Conservation (phyloP, 1,284 basidiomycete species). For the Trichosporon sp. region DNA sequence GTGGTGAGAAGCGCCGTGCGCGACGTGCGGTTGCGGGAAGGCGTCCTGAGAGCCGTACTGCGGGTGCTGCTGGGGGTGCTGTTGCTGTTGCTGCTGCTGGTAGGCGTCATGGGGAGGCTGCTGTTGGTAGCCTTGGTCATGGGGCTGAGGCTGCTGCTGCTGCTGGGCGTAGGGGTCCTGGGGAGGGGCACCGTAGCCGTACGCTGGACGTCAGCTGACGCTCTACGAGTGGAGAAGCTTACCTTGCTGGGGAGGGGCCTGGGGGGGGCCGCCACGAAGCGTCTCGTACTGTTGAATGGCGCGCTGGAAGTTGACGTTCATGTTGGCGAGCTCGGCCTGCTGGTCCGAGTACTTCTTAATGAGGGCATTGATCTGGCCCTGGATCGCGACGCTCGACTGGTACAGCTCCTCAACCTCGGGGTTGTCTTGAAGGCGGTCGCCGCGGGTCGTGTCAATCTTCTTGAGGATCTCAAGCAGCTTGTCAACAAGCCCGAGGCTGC, state of each 20-base stretch:
- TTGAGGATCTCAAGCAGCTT: constrained; percentile 78
- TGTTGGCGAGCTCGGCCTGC: constrained; percentile 63
- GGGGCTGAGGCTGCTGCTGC: constrained; percentile 32
- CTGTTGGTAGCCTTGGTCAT: constrained; percentile 25
- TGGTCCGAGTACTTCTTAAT: constrained; percentile 95
- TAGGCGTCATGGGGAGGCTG: constrained; percentile 20
- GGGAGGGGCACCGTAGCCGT: constrained; percentile 33
- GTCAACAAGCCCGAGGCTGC: constrained; percentile 72
- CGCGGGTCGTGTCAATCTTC: constrained; percentile 70
- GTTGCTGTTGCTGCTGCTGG: constrained; percentile 18
- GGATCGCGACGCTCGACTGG: constrained; percentile 79
- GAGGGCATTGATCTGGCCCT: constrained; percentile 92
- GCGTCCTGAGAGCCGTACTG: constrained; percentile 17
- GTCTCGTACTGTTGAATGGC: constrained; percentile 56
- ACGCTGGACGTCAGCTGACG: constrained; percentile 29
- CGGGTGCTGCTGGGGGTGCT: constrained; percentile 3
- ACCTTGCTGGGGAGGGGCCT: constrained; percentile 36
- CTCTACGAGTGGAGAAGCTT: constrained; percentile 22
- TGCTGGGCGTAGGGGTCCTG: constrained; percentile 37
- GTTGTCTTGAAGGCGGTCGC: constrained; percentile 85
- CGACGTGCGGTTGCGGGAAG: constrained; percentile 35
- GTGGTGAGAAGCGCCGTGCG: constrained; percentile 32
- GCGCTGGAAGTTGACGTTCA: constrained; percentile 56
- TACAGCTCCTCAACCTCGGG: constrained; percentile 95
- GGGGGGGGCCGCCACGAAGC: constrained; percentile 41